phyloP scores from a whole-genome alignment of 2,329 filamentous ascomycete genomes.

The Colletotrichum cereale region DNA sequence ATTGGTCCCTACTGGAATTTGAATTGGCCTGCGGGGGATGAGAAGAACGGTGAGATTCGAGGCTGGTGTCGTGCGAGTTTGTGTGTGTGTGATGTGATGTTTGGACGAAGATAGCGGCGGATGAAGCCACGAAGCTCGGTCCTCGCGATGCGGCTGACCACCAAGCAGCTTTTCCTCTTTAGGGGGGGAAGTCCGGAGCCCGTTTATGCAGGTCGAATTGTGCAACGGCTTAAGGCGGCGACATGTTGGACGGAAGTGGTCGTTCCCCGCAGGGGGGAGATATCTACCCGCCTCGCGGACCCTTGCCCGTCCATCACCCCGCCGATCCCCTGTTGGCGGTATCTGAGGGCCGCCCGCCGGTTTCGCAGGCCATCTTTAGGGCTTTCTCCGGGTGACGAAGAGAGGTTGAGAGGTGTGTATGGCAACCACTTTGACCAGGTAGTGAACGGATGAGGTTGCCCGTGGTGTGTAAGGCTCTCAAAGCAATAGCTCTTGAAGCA shows the following conservation, averaged over 20 bases:
- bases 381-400: conserved; percentile 9
- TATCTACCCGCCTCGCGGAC: conserved; percentile 27
- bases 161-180: background rate
- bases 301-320: background rate
- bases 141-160: background rate
- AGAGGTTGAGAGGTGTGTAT: too few species aligned
- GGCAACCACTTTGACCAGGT: too few species aligned
- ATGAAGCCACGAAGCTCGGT: conserved; percentile 14
- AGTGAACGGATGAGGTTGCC: background rate
- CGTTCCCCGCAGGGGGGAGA: conserved; percentile 27
- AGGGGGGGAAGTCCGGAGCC: background rate
- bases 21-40: background rate
- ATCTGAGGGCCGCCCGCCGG: conserved; percentile 1
- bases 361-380: conserved; percentile 3
- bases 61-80: background rate
- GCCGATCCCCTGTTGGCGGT: background rate
- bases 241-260: background rate
- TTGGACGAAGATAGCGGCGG: background rate
- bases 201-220: background rate
- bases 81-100: background rate
- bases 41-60: background rate
- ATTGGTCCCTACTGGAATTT: background rate
- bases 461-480: background rate
- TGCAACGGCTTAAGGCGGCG: conserved; percentile 19
- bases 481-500: background rate